Base-by-base conservation (phyloP, 2,329 filamentous ascomycete genomes). In the Intubia oerlemansii region DNA sequence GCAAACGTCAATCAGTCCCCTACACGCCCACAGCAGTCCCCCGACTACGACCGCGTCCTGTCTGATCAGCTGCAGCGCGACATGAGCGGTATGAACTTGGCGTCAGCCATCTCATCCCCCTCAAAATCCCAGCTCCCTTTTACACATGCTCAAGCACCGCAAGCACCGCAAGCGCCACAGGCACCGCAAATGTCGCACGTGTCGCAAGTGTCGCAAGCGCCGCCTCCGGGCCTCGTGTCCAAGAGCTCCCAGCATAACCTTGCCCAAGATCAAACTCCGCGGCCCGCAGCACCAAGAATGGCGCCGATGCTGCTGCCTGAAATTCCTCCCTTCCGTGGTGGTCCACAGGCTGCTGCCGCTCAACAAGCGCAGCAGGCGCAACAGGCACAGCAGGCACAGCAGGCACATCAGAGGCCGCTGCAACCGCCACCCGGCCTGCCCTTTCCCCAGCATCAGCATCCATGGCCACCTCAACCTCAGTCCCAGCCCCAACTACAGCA, bases 21-120 rank as follows among this genome's bases (percentile, higher is more conserved):
- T 5, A 44, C 53, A 4, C 49, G 18, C 9, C 12, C 26, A 8
- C 15, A 54, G 12, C 57, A 59, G 29, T 66, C 66, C 4, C 54
- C 59, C 7, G 67, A 71, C 33, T 70, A 71, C 38, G 68, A 74
- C 38, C 54, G 56, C 25, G 58, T 62, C 24, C 44, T 72, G 24
- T 67, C 70, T 34, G 60, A 66, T 22, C 66, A 75, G 43, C 46
- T 76, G n/a, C 65, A 66, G 38, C 59, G 59, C 32, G 69, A 74
- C 36, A 63, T 74, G 52, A 54, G 55, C 17, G 55, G 56, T 38
- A 49, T 74, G 38, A 66, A 61, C 31, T 47, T 74, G 25, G 50
- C 48, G 7, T 36, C 48, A 3, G 47, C 49, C 10, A 46, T 52
- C 18, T 29, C 29, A n/a, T n/a, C n/a, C n/a, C n/a, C n/a, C n/a